These are phyloP conservation scores for Sugiyamaella smithiae DNA, from an alignment of 805 yeast genomes.

Conservation along the genomic window DNA sequence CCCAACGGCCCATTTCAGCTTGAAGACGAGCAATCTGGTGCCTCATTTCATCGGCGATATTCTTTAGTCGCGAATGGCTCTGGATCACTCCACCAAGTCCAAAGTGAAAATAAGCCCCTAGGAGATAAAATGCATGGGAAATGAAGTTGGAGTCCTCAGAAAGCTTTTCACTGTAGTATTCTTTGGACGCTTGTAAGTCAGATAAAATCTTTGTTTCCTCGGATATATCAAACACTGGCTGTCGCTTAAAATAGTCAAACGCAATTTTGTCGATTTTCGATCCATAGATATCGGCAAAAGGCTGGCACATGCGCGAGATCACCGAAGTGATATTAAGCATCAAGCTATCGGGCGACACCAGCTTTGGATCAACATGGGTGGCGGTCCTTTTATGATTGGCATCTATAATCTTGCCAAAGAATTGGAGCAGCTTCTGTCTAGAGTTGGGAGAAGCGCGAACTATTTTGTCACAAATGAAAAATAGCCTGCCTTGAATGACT, in stretches of 20 bases:
- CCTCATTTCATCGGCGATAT: slow-evolving; percentile 47
- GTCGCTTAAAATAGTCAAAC: slow-evolving; percentile 59
- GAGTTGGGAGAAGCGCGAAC: slow-evolving; percentile 69
- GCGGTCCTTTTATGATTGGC: slow-evolving; percentile 69
- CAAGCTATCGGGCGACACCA: slow-evolving; percentile 73
- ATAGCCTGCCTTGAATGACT: slow-evolving; percentile 52
- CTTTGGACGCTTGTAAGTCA: slow-evolving; percentile 65
- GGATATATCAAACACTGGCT: slow-evolving; percentile 52
- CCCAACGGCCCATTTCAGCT: slow-evolving; percentile 36
- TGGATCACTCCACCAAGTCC: slow-evolving; percentile 80
- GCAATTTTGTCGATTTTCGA: slow-evolving; percentile 76
- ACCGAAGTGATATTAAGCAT: slow-evolving; percentile 73
- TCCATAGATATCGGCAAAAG: slow-evolving; percentile 69
- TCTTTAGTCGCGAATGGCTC: slow-evolving; percentile 52
- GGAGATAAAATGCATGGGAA: slow-evolving; percentile 83
- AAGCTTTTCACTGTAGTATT: slow-evolving; percentile 45
- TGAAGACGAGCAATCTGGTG: slow-evolving; percentile 49
- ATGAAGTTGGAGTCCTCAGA: slow-evolving; percentile 59
- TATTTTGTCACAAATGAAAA: slow-evolving; percentile 66
- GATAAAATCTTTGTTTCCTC: slow-evolving; percentile 86
- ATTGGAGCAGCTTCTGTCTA: slow-evolving; percentile 60
- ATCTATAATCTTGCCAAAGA: slow-evolving; percentile 73
- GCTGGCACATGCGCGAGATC: slow-evolving; percentile 70
- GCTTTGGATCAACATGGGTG: slow-evolving; percentile 58
- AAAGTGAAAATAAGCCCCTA: slow-evolving; percentile 76